Evolutionary conservation across 306 rosid genomes (phyloP), one percentile per base, ranked within the genome.

Genomic region (Castanea mollissima): DNA sequence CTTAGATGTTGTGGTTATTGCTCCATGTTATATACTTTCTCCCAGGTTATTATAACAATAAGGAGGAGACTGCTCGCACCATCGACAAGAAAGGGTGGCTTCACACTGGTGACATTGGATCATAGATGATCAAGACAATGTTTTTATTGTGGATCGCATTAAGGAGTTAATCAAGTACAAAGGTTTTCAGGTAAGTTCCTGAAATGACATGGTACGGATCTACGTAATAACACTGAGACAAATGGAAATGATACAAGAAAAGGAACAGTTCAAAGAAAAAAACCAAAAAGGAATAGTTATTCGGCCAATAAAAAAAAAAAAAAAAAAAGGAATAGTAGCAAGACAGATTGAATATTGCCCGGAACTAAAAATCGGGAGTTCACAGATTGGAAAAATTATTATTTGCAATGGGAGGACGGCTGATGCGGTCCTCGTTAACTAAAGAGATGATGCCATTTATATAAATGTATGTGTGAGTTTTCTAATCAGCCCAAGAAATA

Each of bases 81-180:
- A 91, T 95, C 21, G 98, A 94, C 84, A 85, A 79, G 29, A 55
- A 90, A 38, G 94, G 98, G 60, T 95, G 97, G 98, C 97, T 95
- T 70, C 98, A 93, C 88, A 90, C 96, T 0, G 99, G 99, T 20
- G 99, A 95, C 62, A 63, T 93, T 18, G 98, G 54, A 91, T 86
- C 83, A 95, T 92, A 3, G 98, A 95, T 64, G 92, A 89, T 6
- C 96, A 92, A 31, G 96, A 91, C 20, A 87, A 89, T 73, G 88
- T 95, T 56, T 92, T 92, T 35, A 89, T 95, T 12, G 82, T 89
- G 14, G 90, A 89, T 55, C 89, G 92, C 21, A 89, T 89, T 56
- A 86, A 89, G 75, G 90, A 89, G 71, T 55, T 87, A 38, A 89
- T 89, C 55, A 87, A 87, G 79, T 85, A 72, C 80, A 89, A 89